Evolutionary conservation across 2,329 filamentous ascomycete species (phyloP), one percentile per base, ranked within the genome.

Genomic region (Cucurbitaria berberidis): DNA sequence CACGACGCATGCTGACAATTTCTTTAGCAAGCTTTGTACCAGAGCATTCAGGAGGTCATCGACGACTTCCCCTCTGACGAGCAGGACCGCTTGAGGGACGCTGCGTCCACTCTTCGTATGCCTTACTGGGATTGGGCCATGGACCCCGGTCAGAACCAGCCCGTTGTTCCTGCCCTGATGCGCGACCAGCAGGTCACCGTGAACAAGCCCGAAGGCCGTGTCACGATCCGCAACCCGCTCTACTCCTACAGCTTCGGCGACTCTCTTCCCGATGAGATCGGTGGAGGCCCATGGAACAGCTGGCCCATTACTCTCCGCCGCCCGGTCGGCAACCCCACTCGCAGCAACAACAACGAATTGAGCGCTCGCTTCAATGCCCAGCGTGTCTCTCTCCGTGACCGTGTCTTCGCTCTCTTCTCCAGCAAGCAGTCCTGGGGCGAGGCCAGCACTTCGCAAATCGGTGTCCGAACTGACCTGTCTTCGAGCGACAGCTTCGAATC

Each of bases 221-320:
- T 67, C 34, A 71, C 63, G 9, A 76, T 81, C 40, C 19, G 64
- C 47, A 82, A 81, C 65, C 80, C 80, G 3, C 70, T 81, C 27
- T 80, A 77, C 69, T 74, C 68, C 41, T 81, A 80, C 67, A 73
- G 53, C 47, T 79, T 60, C 51, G 71, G 77, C 43, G 63, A 63
- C 54, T 86, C 87, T 0, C 78, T 88, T 15, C 82, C 86, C 49
- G 72, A 76, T 24, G 77, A 80, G 3, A 84, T 85, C 26, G 70
- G 70, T 30, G 66, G 68, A 50, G 69, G 68, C 32, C 69, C 70
- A 40, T 70, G 60, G 64, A 68, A 69, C 63, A 72, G 57, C 60
- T 70, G 45, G 36, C 57, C 70, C 24, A 55, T 32, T 19, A 73
- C 72, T 29, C 68, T 74, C 36, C 72, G 72, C 45, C 67, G 66